phyloP scores from a whole-genome alignment of 2,329 filamentous ascomycete species.

The Talaromyces funiculosus region DNA sequence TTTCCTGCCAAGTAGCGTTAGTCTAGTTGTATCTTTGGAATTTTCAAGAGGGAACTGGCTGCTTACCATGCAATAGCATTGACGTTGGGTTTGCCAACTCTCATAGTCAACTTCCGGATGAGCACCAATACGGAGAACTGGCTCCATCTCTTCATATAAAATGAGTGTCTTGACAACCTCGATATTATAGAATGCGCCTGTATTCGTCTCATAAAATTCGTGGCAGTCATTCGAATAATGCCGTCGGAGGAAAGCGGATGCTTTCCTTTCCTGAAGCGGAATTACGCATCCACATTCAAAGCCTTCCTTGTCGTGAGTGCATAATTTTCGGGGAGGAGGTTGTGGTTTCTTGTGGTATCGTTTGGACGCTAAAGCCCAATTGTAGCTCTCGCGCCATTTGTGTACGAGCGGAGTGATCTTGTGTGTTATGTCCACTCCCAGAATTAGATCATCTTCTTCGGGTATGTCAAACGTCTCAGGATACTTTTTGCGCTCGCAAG shows the following conservation, averaged over 20 bases:
- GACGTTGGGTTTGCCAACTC: background rate
- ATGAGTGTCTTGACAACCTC: slow-evolving; percentile 1
- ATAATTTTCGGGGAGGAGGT: background rate
- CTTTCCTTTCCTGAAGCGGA: background rate
- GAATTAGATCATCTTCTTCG: background rate
- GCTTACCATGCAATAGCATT: background rate
- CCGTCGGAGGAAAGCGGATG: background rate
- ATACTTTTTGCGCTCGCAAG: slow-evolving; percentile 3
- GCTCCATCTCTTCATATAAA: slow-evolving; percentile 4
- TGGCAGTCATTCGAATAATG: background rate
- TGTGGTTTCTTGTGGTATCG: background rate
- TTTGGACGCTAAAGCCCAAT: background rate
- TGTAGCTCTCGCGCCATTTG: background rate
- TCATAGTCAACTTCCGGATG: background rate
- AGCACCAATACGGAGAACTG: background rate
- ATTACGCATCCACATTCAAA: background rate
- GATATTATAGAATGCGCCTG: background rate
- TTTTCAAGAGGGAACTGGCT: background rate
- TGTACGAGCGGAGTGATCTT: background rate
- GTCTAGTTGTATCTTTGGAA: background rate
- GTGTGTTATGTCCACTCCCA: background rate
- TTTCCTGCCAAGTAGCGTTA: background rate
- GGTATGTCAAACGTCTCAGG: background rate
- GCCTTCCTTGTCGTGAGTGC: background rate
- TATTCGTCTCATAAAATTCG: background rate